A percentile compares a stretch with the other conserved stretches of the same genome.
Evolutionary conservation across 1,139 yeast genomes (phyloP).

Genomic region (Scheffersomyces cryptocercus): DNA sequence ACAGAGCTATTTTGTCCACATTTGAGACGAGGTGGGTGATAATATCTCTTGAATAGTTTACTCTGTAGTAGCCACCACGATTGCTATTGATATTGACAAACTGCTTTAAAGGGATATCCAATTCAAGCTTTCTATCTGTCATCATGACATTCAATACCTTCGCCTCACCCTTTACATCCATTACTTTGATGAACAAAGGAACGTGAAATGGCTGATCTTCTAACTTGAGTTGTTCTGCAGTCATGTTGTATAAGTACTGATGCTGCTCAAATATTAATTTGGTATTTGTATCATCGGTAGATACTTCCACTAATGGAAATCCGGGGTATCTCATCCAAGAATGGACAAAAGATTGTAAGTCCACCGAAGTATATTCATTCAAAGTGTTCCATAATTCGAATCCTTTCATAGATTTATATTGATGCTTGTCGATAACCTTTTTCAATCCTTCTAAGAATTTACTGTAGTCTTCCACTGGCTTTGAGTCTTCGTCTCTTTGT

Average conservation of each 20-base stretch:
- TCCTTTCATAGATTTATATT: conserved; percentile 48
- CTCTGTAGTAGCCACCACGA: conserved; percentile 49
- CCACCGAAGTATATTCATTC: conserved; percentile 29
- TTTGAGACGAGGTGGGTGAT: conserved; percentile 23
- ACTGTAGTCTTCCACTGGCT: conserved; percentile 20
- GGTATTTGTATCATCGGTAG: conserved; percentile 19
- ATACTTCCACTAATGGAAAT: conserved; percentile 53
- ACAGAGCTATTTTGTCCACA: conserved; percentile 14
- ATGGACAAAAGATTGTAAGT: conserved; percentile 44
- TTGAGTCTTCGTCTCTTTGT: conserved; percentile 28
- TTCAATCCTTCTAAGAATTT: conserved; percentile 37
- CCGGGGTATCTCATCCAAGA: conserved; percentile 66
- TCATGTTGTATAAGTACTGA: conserved; percentile 37
- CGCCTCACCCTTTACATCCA: conserved; percentile 25
- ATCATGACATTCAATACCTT: conserved; percentile 41
- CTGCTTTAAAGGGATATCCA: conserved; percentile 28
- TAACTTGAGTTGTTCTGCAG: conserved; percentile 25
- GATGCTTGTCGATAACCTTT: conserved; percentile 39
- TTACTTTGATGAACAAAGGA: conserved; percentile 51
- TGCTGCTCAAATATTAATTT: conserved; percentile 52
- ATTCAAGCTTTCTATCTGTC: conserved; percentile 46
- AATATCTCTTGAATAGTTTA: conserved; percentile 21
- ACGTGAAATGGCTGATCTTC: conserved; percentile 52
- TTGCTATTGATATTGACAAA: conserved; percentile 42
- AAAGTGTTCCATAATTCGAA: conserved; percentile 56